Base-by-base conservation (phyloP, 805 yeast genomes). In the Lipomyces orientalis region DNA sequence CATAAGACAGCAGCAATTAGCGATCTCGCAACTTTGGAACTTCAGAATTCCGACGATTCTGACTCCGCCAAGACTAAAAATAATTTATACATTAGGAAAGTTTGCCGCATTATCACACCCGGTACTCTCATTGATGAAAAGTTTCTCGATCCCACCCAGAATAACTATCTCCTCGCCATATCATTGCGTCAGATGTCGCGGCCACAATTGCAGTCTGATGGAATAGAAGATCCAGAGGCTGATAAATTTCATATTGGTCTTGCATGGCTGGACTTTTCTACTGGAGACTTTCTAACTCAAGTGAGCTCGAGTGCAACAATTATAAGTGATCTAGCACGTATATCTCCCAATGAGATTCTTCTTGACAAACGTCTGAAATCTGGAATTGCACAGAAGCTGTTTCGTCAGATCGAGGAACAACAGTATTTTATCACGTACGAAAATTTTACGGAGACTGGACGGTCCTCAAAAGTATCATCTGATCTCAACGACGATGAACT, bases 101-200 rank as follows among this genome's bases (percentile, higher is more conserved):
- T 95, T 0, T 84, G 91, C 6, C 81, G 98, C 54, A 86, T 94
- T 7, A 86, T 95, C 1, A 89, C 98, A 0, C 97, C 98, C 0
- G 99, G 99, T 0, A 94, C 98, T 0, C 83, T 94, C 43, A 85
- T 94, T 10, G 97, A 91, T 74, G 98, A 94, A 73, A 87, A 90
- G 0, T 88, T 94, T 69, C 80, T 94, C 74, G 90, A 92, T 75
- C 86, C 86, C 65, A 86, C 86, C 67, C 84, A 85, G 59, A 90
- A 90, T 72, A 91, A 93, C 74, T 92, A 83, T 75, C 79, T 94
- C 46, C 80, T 89, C 31, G 85, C 91, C 4, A 82, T 94, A 14
- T 69, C 64, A 83, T 51, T 65, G 4, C 52, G 64, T 29, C 68
- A 49, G 33, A 51, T n/a, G 22, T 33, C n/a, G 2, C 54, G 7